Base-by-base conservation (phyloP, 805 yeast genomes). In the Schizosaccharomyces osmophilus region DNA sequence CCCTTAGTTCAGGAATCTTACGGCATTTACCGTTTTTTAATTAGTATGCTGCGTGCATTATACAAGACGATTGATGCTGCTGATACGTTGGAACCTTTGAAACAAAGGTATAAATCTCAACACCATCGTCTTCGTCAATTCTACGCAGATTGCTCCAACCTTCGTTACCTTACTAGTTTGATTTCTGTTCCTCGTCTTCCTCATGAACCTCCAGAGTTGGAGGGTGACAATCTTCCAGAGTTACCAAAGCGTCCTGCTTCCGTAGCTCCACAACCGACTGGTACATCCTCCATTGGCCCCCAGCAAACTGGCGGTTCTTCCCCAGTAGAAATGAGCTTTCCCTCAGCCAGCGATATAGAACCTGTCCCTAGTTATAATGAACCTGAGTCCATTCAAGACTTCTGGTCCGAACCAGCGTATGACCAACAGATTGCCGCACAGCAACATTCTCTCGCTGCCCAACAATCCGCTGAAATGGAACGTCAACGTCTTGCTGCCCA, bases 1-100 rank as follows among this genome's bases (percentile, higher is more conserved):
- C 97, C 97, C 2, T 75, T 89, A 72, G 87, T 90, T 61, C 79
- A 90, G 5, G 98, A 90, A 71, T 80, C 94, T 1, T 89, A 87
- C 68, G 97, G 97, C 57, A 87, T 90, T 63, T 87, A 88, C 72
- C 85, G 87, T 71, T 90, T 90, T 67, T 74, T 85, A 63, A 84
- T 87, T 1, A 83, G 95, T 9, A 89, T 90, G 97, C 74, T 90
- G 63, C 79, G 95, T 65, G 97, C 95, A 0, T 77, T 90, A 81
- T 80, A 85, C 68, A 80, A 80, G 67, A 77, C 86, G 66, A 79
- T 85, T 64, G 82, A 83, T 63, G 82, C 81, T 39, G 85, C 79
- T 24, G 95, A 84, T 4, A 90, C 87, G 1, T 74, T 90, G 64
- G 79, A 78, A 65, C 90, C 93, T 2, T 75, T 90, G 64, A 76